Percentiles rank a stretch among this genome's conserved stretches.
Evolutionary conservation across 2,329 filamentous ascomycete species (phyloP).

Genomic region (Sphaerulina vaccinii): DNA sequence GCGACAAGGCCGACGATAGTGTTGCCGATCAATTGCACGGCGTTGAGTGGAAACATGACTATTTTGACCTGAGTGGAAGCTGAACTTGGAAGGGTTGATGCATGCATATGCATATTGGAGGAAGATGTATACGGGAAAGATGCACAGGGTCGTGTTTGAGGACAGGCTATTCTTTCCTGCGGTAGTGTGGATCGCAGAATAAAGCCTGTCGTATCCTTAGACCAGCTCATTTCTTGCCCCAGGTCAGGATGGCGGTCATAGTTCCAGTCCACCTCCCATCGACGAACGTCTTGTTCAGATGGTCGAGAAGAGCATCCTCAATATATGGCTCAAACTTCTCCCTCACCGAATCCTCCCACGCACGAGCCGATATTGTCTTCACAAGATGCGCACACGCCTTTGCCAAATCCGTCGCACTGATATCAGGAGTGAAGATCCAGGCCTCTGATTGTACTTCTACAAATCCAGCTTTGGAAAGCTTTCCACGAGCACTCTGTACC

Average conservation of each 20-base stretch:
- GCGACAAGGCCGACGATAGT: too few relatives aligned
- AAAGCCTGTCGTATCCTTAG: too few relatives aligned
- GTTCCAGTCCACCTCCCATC: slow-evolving; percentile 1
- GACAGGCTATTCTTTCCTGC: too few relatives aligned
- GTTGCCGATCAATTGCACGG: too few relatives aligned
- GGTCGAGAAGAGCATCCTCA: not conserved
- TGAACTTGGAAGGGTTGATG: too few relatives aligned
- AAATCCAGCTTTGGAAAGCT: not conserved
- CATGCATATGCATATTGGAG: too few relatives aligned
- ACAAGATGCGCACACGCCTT: slow-evolving; percentile 2
- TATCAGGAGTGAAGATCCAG: not conserved
- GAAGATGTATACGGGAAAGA: too few relatives aligned
- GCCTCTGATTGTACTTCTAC: not conserved
- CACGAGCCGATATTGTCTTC: not conserved
- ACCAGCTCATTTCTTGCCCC: not conserved
- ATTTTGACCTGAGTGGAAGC: too few relatives aligned
- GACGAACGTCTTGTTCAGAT: not conserved
- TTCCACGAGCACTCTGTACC: not conserved
- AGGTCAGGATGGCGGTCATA: slow-evolving; percentile 1
- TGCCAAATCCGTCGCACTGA: not conserved
- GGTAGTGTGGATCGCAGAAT: too few relatives aligned
- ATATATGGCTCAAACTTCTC: not conserved
- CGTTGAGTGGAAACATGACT: too few relatives aligned
- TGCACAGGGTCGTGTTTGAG: too few relatives aligned
- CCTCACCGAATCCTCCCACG: not conserved